phyloP scores from a whole-genome alignment of 108 stramenopile genomes.

The Phaeodactylum tricornutum region DNA sequence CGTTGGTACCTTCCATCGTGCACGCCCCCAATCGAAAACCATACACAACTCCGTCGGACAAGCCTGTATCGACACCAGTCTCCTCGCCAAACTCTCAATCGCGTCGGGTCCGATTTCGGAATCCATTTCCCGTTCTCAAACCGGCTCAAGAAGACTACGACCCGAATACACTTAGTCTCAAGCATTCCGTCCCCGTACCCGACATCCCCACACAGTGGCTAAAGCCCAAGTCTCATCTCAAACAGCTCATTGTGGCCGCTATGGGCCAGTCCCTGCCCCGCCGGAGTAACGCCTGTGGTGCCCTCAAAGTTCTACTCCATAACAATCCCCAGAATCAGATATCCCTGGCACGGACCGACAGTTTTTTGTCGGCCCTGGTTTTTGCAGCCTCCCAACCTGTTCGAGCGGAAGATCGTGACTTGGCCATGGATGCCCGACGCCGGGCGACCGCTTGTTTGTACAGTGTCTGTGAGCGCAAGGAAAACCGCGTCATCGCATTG shows the following conservation, averaged over 20 bases:
- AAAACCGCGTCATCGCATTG: constrained; percentile 50
- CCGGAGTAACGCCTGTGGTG: constrained; percentile 72
- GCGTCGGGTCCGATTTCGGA: constrained; percentile 43
- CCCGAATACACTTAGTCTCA: constrained; percentile 29
- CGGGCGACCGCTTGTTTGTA: constrained; percentile 47
- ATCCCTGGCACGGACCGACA: constrained; percentile 56
- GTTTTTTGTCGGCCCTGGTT: constrained; percentile 53
- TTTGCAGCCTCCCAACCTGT: constrained; percentile 26
- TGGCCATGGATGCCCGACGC: constrained; percentile 44
- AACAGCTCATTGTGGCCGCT: constrained; percentile 44
- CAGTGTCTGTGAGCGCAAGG: constrained; percentile 46
- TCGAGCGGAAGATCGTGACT: constrained; percentile 31
- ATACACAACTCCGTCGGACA: background rate
- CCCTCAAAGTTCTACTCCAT: constrained; percentile 56
- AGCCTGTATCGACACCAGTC: constrained; percentile 9
- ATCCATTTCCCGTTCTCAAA: constrained; percentile 61
- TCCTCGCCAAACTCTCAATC: background rate
- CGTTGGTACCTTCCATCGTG: too few relatives aligned
- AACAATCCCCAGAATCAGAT: constrained; percentile 39
- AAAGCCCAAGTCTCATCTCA: constrained; percentile 44
- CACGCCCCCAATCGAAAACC: too few relatives aligned
- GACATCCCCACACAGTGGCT: constrained; percentile 7
- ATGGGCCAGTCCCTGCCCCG: constrained; percentile 34
- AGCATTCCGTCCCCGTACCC: constrained; percentile 13
- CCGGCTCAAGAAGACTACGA: constrained; percentile 24